phyloP scores from a whole-genome alignment of 768 basidiomycete species.

The Boletellus sp. region DNA sequence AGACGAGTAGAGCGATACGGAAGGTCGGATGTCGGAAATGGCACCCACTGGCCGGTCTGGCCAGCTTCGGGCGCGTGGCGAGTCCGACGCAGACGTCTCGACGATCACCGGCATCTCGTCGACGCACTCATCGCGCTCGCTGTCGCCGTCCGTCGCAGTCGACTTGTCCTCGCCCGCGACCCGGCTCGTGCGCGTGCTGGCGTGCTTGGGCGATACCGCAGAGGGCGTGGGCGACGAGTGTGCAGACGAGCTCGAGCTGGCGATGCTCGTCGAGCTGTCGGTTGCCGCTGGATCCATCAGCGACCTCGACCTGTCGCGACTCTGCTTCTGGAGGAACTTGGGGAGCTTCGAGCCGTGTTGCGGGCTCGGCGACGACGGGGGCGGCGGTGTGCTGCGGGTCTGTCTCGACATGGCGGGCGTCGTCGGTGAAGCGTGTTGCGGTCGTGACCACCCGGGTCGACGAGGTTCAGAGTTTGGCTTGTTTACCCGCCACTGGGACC shows the following conservation, averaged over 20 bases:
- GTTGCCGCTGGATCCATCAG: slow-evolving; percentile 37
- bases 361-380: slow-evolving; percentile 40
- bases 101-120: slow-evolving; percentile 65
- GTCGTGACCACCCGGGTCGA: slow-evolving; percentile 15
- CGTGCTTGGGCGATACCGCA: slow-evolving; percentile 26
- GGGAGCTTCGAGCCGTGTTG: slow-evolving; percentile 53
- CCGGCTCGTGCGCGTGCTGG: slow-evolving; percentile 31
- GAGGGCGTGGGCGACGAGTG: slow-evolving; percentile 28
- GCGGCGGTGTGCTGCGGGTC: slow-evolving; percentile 40
- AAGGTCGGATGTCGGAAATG: slow-evolving; percentile 40
- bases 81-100: slow-evolving; percentile 39
- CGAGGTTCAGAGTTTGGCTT: slow-evolving; percentile 25
- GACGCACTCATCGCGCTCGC: slow-evolving; percentile 32
- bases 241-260: slow-evolving; percentile 41
- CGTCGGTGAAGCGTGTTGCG: background rate
- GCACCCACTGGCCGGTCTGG: slow-evolving; percentile 53
- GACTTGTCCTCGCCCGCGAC: slow-evolving; percentile 33
- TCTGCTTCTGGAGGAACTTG: slow-evolving; percentile 65
- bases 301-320: slow-evolving; percentile 59
- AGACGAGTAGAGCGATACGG: slow-evolving; percentile 44
- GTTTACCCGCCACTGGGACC: slow-evolving; percentile 19
- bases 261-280: slow-evolving; percentile 34
- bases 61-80: slow-evolving; percentile 52
- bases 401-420: slow-evolving; percentile 43
- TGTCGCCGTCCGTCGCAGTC: slow-evolving; percentile 22